Conservation (phyloP, 1,139 yeast genomes). For the Blastobotrys illinoisensis region DNA sequence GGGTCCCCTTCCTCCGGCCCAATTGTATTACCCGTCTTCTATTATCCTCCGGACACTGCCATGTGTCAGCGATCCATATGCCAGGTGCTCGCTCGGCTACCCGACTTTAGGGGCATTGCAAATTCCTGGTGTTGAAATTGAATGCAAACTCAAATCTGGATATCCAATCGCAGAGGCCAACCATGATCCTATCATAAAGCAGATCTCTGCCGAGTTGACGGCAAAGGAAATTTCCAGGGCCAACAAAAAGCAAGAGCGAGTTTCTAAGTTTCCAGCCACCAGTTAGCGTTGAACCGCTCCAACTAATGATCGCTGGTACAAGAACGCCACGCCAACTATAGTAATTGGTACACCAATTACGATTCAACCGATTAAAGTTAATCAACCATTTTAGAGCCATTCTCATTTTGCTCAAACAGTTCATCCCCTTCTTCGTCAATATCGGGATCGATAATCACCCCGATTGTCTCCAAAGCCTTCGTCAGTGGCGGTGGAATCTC, state of each 20-base stretch:
- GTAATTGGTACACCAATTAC: no score
- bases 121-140: background rate
- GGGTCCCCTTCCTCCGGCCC: background rate
- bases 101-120: slow-evolving; percentile 2
- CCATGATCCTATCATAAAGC: background rate
- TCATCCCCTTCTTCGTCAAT: background rate
- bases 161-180: background rate
- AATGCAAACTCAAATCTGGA: background rate
- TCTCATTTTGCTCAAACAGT: background rate
- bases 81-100: slow-evolving; percentile 2
- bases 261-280: background rate
- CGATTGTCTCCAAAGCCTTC: background rate
- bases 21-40: background rate
- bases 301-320: background rate
- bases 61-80: background rate
- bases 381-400: no score
- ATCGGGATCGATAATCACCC: background rate
- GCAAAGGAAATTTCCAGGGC: background rate
- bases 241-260: background rate
- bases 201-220: background rate
- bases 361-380: no score
- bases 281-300: no score
- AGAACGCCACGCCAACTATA: no score
- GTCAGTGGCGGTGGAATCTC: background rate
- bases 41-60: background rate